Conservation (phyloP, 2,329 filamentous ascomycete genomes). For the Colletotrichum paranaense region DNA sequence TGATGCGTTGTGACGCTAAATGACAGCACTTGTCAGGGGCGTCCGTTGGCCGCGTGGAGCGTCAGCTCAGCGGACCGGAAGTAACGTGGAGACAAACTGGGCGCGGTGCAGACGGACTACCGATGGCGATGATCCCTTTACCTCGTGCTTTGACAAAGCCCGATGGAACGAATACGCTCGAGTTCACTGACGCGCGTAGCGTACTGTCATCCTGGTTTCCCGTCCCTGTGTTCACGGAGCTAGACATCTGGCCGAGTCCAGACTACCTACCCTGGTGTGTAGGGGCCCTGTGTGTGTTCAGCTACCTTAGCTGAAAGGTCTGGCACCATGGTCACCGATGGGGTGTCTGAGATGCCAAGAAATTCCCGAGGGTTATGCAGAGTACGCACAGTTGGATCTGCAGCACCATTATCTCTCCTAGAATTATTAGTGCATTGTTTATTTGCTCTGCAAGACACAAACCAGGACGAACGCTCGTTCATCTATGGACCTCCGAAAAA, state of each 20-base stretch:
- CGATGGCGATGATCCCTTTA: neutral
- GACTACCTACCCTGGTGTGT: neutral
- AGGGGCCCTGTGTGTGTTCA: too few species aligned
- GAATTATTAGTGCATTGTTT: neutral
- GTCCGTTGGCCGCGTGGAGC: neutral
- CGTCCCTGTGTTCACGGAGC: neutral
- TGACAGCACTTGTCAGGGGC: conserved; percentile 8
- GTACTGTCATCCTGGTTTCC: neutral
- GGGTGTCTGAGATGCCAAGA: too few species aligned
- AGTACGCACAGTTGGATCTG: neutral
- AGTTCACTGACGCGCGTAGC: neutral
- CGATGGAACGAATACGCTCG: neutral
- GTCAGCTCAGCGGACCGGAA: neutral
- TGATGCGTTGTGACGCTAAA: neutral
- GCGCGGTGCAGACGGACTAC: neutral
- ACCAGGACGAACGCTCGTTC: neutral
- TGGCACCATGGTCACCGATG: too few species aligned
- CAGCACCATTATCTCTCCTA: neutral
- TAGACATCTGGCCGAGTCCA: neutral
- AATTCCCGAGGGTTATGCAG: too few species aligned
- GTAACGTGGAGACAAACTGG: neutral
- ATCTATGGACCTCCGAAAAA: neutral
- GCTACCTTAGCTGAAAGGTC: too few species aligned
- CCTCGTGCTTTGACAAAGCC: neutral
- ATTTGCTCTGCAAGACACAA: neutral